These are phyloP conservation scores for Solanum ossicruentum DNA, from an alignment of 257 asterid species.

Conservation along the genomic window DNA sequence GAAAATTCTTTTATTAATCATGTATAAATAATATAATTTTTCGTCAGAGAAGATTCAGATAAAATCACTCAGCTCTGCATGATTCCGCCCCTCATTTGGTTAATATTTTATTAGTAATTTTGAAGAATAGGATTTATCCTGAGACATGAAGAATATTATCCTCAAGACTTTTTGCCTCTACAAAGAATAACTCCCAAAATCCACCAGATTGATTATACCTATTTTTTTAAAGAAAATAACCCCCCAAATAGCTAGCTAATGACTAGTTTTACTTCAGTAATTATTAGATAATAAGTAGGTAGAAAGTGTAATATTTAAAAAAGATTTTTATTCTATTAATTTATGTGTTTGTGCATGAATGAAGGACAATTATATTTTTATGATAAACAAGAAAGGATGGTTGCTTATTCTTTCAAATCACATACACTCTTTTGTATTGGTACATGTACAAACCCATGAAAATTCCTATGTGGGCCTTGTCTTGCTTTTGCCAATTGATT, in stretches of 20 bases:
- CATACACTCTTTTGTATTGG: background rate
- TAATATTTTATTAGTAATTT: background rate
- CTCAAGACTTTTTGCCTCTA: background rate
- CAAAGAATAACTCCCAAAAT: background rate
- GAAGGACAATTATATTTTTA: background rate
- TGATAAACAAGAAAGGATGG: background rate
- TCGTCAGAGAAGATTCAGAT: accelerated
- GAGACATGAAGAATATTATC: background rate
- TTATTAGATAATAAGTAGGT: background rate
- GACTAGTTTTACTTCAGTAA: background rate
- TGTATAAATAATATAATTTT: background rate
- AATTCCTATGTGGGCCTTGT: background rate
- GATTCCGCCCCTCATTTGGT: background rate
- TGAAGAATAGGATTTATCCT: background rate
- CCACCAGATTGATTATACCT: background rate
- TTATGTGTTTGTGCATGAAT: background rate
- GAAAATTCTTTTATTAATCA: background rate
- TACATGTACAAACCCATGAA: background rate
- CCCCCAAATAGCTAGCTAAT: background rate
- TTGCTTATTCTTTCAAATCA: background rate
- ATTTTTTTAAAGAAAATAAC: background rate
- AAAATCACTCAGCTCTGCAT: background rate
- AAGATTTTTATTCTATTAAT: background rate
- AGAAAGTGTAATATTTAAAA: background rate
- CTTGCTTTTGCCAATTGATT: background rate